These are phyloP conservation scores for Suhomyces chickasaworum DNA, from an alignment of 1,139 yeast species.

Conservation along the genomic window DNA sequence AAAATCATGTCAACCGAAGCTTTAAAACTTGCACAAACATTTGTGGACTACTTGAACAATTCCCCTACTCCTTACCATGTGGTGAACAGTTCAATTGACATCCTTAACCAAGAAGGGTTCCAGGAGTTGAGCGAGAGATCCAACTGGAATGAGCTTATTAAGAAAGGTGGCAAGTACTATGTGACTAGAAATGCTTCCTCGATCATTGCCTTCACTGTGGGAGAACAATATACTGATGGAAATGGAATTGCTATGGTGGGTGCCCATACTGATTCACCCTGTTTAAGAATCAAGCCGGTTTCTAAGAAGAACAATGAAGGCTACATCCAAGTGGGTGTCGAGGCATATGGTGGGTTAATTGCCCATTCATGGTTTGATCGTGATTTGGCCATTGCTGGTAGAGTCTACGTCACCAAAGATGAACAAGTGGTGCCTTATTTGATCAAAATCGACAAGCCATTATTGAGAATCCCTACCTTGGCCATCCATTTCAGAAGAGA, in stretches of 20 bases:
- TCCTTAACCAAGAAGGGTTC: conserved; percentile 65
- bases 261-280: conserved; percentile 96
- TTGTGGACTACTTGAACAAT: conserved; percentile 74
- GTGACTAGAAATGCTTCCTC: conserved; percentile 89
- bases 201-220: conserved; percentile 82
- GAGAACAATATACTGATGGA: conserved; percentile 73
- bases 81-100: conserved; percentile 61
- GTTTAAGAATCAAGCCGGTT: conserved; percentile 85
- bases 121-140: conserved; percentile 70
- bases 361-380: conserved; percentile 95
- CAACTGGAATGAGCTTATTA: conserved; percentile 65
- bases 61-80: conserved; percentile 98
- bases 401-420: conserved; percentile 66
- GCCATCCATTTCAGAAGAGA: conserved; percentile 90
- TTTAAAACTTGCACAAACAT: conserved; percentile 52
- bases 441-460: conserved; percentile 78
- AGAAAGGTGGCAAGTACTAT: conserved; percentile 65
- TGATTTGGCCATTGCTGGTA: conserved; percentile 88
- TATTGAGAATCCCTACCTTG: conserved; percentile 88
- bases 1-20: conserved; percentile 18
- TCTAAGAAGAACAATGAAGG: conserved; percentile 75
- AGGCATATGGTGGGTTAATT: conserved; percentile 92
- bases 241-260: conserved; percentile 88
- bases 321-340: conserved; percentile 88
- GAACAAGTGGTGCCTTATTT: conserved; percentile 64